Conservation (phyloP, 805 yeast genomes). For the Yamadazyma ubonensis region DNA sequence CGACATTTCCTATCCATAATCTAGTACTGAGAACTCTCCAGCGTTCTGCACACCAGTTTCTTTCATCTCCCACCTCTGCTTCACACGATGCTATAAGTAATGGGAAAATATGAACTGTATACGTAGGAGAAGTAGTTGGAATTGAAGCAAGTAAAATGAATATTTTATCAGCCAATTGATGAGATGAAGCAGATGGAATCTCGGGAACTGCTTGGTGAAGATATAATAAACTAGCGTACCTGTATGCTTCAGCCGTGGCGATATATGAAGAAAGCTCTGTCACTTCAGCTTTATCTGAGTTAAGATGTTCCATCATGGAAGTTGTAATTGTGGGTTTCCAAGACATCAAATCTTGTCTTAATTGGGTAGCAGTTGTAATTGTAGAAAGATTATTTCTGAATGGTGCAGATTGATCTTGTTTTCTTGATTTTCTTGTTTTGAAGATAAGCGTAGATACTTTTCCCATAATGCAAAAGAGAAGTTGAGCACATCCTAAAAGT, state of each 20-base stretch:
- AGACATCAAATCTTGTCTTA: conserved; percentile 50
- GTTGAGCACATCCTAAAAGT: conserved; percentile 64
- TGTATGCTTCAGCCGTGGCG: conserved; percentile 69
- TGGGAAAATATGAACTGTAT: conserved; percentile 64
- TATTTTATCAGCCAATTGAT: conserved; percentile 57
- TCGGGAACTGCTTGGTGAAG: conserved; percentile 73
- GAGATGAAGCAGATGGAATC: conserved; percentile 54
- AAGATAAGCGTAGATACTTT: conserved; percentile 57
- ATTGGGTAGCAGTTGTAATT: conserved; percentile 54
- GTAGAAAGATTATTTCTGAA: conserved; percentile 42
- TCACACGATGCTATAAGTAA: conserved; percentile 66
- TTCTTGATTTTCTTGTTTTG: conserved; percentile 42
- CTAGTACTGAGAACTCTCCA: conserved; percentile 55
- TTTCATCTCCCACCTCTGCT: conserved; percentile 54
- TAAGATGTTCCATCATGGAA: conserved; percentile 26
- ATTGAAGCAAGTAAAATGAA: conserved; percentile 60
- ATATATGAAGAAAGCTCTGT: conserved; percentile 61
- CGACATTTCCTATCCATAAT: conserved; percentile 67
- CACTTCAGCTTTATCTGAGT: conserved; percentile 19
- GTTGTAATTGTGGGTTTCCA: conserved; percentile 56
- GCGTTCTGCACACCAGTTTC: conserved; percentile 58
- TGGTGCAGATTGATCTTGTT: conserved; percentile 11
- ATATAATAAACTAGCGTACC: conserved; percentile 57
- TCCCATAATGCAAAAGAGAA: conserved; percentile 62
- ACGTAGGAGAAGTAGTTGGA: conserved; percentile 56